Evolutionary conservation across 2,329 filamentous ascomycete genomes (phyloP).

Genomic region (Trichophyton simii): DNA sequence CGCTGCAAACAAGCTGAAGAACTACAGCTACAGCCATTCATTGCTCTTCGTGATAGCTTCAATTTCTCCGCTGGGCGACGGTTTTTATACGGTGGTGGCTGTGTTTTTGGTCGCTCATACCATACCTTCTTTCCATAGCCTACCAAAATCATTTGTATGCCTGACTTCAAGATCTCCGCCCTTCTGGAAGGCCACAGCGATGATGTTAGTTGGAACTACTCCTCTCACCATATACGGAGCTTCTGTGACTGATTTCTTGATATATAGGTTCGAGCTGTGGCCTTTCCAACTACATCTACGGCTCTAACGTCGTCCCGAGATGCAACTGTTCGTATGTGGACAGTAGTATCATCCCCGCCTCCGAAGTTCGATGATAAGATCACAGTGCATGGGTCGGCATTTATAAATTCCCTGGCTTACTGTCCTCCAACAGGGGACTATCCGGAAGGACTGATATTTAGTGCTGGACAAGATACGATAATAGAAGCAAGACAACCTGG

Average conservation of each 20-base stretch:
- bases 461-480: conserved; percentile 81
- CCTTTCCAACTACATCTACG: conserved; percentile 58
- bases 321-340: conserved; percentile 80
- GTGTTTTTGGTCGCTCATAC: not conserved
- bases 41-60: not conserved
- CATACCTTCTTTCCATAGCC: not conserved
- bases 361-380: conserved; percentile 67
- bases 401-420: conserved; percentile 75
- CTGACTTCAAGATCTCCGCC: conserved; percentile 85
- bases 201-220: conserved; percentile 53
- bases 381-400: conserved; percentile 65
- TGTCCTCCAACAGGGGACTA: conserved; percentile 55
- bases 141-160: conserved; percentile 40
- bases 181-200: conserved; percentile 80
- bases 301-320: conserved; percentile 84
- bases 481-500: conserved; percentile 74
- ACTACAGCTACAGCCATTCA: not conserved
- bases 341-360: conserved; percentile 51
- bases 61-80: not conserved
- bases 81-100: not conserved
- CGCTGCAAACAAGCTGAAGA: not conserved
- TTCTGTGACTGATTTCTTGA: conserved; percentile 7
- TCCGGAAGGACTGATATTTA: conserved; percentile 70
- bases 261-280: conserved; percentile 68
- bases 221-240: conserved; percentile 12